Base-by-base conservation (phyloP, 306 rosid species). In the Lathyrus sativus region DNA sequence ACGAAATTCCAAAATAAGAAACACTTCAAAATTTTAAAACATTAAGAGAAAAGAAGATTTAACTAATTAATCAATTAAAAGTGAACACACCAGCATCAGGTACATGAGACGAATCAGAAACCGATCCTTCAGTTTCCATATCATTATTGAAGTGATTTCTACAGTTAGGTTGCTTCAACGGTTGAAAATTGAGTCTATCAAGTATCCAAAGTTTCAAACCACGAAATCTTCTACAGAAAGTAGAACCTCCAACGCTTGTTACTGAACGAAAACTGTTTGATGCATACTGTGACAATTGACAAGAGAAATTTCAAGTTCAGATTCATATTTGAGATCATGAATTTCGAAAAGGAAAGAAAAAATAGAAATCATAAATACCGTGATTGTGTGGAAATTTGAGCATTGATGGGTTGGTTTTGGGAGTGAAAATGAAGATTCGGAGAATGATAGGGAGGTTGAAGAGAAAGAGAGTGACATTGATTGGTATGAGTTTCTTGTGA, bases 191-290 rank as follows among this genome's bases (percentile, higher is more conserved):
- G 41, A 89, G 67, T 57, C 70, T 85, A 75, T 91, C 83, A 33
- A 79, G 72, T 46, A 91, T 70, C 92, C 88, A 84, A 18, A 71
- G 78, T 74, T 82, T 87, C 28, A 91, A 65, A 68, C 89, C 89
- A 59, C 77, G 77, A 85, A 87, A 80, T 28, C 74, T 76, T 72
- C 24, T 72, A 76, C 95, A 84, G 42, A 89, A 78, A 62, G 69
- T 73, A 60, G 69, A 55, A 64, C 77, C 82, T 64, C 85, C 82
- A 51, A 78, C 89, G 46, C 78, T 42, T 60, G 70, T 14, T 14
- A 49, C 75, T 18, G 80, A 42, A 19, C 43, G 55, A 12, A 72
- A 80, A 42, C 46, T 65, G 67, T 68, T 74, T 7, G 78, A 62
- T 44, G 71, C 79, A 85, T 50, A 79, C 96, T 89, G 72, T 43